Evolutionary conservation across 257 asterid species (phyloP), one percentile per base, ranked within the genome.

Genomic region (Asclepias syriaca): DNA sequence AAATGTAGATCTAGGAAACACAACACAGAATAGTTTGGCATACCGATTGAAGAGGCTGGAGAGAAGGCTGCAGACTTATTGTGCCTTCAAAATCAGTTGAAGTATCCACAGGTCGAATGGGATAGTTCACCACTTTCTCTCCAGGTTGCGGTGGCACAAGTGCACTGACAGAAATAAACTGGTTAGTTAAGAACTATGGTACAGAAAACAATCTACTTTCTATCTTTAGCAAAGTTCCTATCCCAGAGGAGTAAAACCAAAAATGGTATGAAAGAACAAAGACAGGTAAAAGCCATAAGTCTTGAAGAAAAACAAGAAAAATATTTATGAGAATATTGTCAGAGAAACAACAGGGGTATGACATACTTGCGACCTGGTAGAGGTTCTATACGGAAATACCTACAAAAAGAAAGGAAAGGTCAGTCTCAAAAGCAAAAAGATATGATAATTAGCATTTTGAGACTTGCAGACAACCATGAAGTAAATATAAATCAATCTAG

Each of bases 311-410:
- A 48, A 40, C 27, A 59, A 59, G 43, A 43, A 68, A 32, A 48
- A 53, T 59, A 7, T n/a, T 53, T 14, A 75, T 57, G 54, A 59
- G 55, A 65, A 18, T 48, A 40, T 37, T 32, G 19, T 34, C 16
- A 66, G 65, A 24, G 66, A 78, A 51, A 49, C 37, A 68, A 66
- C 66, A 71, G 54, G 63, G 63, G 61, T 16, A 71, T 18, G 57
- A 72, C 99, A 66, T 90, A 94, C 99, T 94, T 94, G 89, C 96
- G 92, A 50, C 99, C 99, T 19, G 98, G 95, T 66, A 87, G 80
- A 84, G 99, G 97, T 71, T 94, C 99, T 89, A 89, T 75, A 79
- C 98, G 93, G 53, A 94, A 94, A 80, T 91, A 94, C 89, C 99
- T 94, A 89, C 49, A 73, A 73, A 73, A 73, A 69, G 71, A 39